Base-by-base conservation (phyloP, 768 basidiomycete species). In the Lactifluus rugatus region DNA sequence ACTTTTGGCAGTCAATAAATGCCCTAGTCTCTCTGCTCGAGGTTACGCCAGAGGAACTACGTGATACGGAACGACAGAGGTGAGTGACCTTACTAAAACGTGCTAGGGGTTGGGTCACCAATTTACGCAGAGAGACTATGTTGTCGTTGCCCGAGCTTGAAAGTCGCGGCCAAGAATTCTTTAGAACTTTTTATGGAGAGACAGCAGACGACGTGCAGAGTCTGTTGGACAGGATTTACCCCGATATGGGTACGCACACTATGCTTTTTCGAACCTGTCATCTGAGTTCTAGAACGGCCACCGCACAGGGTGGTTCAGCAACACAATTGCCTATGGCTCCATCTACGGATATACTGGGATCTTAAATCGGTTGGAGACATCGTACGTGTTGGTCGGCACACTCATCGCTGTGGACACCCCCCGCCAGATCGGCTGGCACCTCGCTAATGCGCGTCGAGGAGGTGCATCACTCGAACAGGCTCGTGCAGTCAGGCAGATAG, bases 401-500 rank as follows among this genome's bases (percentile, higher is more conserved):
- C 75, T 85, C 47, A 79, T 87, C 64, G 77, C 81, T 3, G 74
- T 72, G 56, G 83, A 86, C 65, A 78, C 81, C 34, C 82, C 84
- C 0, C 77, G 73, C 39, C 85, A 87, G 65, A 79, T 82, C 31
- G 70, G 61, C n/a, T 87, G 85, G 84, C 85, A 86, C 64, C 71
- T 86, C 23, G 71, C 73, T 13, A 80, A 80, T 16, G 82, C 84
- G 2, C 71, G 74, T 42, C 72, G 81, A 52, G 72, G 74, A 45
- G 83, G 83, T 3, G 84, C 83, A 11, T 78, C 74, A 2, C 56
- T 71, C 17, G 79, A 78, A 16, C 76, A 85, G 63, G 75, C 76
- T 6, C 70, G 69, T 41, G 82, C 82, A 2, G 79, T 82, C 8
- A 72, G 85, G 21, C 64, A 73, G 42, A 81, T 84, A 45, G 72